Conservation (phyloP, 2,329 filamentous ascomycete species). For the Saccharata proteae region DNA sequence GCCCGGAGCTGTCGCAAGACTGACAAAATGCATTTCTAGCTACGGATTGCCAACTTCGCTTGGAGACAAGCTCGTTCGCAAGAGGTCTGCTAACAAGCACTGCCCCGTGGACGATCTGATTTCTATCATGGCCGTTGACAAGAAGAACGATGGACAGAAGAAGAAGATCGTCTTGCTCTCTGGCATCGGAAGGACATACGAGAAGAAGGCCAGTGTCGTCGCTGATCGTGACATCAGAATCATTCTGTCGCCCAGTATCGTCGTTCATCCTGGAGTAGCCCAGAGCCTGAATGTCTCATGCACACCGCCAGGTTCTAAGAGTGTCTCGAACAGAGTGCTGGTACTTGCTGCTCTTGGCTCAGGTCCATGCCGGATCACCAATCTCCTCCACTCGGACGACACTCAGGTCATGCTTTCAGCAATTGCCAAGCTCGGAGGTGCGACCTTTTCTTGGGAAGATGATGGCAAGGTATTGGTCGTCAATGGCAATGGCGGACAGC, state of each 20-base stretch:
- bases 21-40: conserved; percentile 88
- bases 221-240: conserved; percentile 72
- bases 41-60: conserved; percentile 82
- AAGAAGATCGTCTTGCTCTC: conserved; percentile 94
- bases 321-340: conserved; percentile 89
- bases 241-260: conserved; percentile 67
- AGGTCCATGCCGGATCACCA: conserved; percentile 78
- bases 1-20: conserved; percentile 74
- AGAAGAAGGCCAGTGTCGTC: conserved; percentile 82
- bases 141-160: conserved; percentile 91
- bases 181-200: conserved; percentile 76
- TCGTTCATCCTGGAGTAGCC: conserved; percentile 61
- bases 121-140: conserved; percentile 92
- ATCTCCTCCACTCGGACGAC: conserved; percentile 90
- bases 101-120: conserved; percentile 80
- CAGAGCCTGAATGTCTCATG: conserved; percentile 57
- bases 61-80: conserved; percentile 69
- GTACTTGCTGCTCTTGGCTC: conserved; percentile 84
- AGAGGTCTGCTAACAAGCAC: conserved; percentile 71
- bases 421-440: conserved; percentile 72
- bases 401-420: conserved; percentile 95
- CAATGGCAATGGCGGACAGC: conserved; percentile 75
- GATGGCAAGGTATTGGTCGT: conserved; percentile 85
- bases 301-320: conserved; percentile 89
- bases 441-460: conserved; percentile 86